Conservation (phyloP, 345 rosid genomes). For the Nephelium lappaceum region DNA sequence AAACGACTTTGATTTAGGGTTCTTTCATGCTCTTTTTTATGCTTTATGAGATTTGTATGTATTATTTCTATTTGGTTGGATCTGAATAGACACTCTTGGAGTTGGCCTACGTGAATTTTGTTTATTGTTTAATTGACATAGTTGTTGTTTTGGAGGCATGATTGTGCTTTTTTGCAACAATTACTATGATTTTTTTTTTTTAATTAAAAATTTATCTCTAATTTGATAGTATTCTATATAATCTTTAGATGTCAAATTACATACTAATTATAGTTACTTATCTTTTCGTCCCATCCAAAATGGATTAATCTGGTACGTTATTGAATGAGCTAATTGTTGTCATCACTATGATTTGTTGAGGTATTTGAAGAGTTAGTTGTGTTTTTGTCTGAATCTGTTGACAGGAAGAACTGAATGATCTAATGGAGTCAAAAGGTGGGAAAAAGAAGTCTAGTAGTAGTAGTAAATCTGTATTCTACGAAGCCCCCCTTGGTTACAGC, state of each 20-base stretch:
- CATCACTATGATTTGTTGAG: not conserved
- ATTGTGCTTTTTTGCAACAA: not conserved
- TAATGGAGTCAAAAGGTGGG: constrained; percentile 91
- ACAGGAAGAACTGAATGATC: constrained; percentile 61
- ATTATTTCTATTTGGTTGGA: not conserved
- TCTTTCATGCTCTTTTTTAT: not conserved
- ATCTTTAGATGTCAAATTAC: not conserved
- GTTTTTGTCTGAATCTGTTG: not conserved
- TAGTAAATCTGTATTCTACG: constrained; percentile 61
- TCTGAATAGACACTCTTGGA: not conserved
- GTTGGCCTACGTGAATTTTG: not conserved
- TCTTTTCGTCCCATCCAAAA: not conserved
- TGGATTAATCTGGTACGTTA: too few species aligned
- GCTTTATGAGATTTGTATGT: too few species aligned
- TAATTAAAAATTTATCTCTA: too few species aligned
- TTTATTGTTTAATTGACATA: too few species aligned
- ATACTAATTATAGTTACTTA: too few species aligned
- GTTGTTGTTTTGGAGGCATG: not conserved
- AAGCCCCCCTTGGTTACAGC: constrained; percentile 93
- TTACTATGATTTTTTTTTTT: not conserved
- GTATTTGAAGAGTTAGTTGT: not conserved
- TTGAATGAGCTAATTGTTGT: too few species aligned
- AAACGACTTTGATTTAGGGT: not conserved
- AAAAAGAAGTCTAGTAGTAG: constrained; percentile 68
- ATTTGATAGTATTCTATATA: not conserved